phyloP scores from a whole-genome alignment of 495 filamentous ascomycete genomes.

The Neohortaea acidophila region DNA sequence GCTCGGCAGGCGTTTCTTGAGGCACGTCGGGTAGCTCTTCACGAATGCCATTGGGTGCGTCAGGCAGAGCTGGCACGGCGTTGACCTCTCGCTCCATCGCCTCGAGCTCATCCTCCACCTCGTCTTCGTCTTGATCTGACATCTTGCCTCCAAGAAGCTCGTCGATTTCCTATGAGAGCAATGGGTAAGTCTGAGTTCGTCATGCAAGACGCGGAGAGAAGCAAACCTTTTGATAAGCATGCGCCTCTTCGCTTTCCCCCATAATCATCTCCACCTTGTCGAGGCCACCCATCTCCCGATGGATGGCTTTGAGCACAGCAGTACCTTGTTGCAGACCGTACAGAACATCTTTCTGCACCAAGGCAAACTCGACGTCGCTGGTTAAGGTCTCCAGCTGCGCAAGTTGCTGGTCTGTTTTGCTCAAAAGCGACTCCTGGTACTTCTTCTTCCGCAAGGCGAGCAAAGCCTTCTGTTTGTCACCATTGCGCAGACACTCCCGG shows the following conservation, averaged over 20 bases:
- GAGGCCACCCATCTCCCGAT: slow-evolving; percentile 89
- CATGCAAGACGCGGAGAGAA: too few relatives aligned
- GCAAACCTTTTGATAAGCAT: slow-evolving; percentile 70
- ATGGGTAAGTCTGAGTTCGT: too few relatives aligned
- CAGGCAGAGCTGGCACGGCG: slow-evolving; percentile 35
- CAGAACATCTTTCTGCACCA: slow-evolving; percentile 88
- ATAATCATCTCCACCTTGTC: slow-evolving; percentile 85
- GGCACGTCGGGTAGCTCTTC: slow-evolving; percentile 24
- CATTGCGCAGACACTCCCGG: slow-evolving; percentile 55
- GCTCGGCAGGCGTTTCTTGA: slow-evolving; percentile 20
- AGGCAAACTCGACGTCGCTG: slow-evolving; percentile 74
- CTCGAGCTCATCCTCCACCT: slow-evolving; percentile 89
- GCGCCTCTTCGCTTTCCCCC: slow-evolving; percentile 77
- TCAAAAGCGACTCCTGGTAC: slow-evolving; percentile 82
- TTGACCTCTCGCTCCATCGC: slow-evolving; percentile 54
- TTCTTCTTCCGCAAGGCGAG: slow-evolving; percentile 89
- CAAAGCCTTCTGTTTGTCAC: slow-evolving; percentile 66
- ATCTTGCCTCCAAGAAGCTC: slow-evolving; percentile 77
- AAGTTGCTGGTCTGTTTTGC: slow-evolving; percentile 81
- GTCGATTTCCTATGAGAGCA: slow-evolving; percentile 70
- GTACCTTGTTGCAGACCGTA: slow-evolving; percentile 90
- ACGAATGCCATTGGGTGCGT: slow-evolving; percentile 34
- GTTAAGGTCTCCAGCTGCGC: slow-evolving; percentile 74
- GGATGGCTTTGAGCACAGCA: slow-evolving; percentile 71
- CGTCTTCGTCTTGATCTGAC: slow-evolving; percentile 88